These are phyloP conservation scores for Rhizopus arrhizus DNA, from an alignment of 371 early-diverging fungal genomes.

Conservation along the genomic window DNA sequence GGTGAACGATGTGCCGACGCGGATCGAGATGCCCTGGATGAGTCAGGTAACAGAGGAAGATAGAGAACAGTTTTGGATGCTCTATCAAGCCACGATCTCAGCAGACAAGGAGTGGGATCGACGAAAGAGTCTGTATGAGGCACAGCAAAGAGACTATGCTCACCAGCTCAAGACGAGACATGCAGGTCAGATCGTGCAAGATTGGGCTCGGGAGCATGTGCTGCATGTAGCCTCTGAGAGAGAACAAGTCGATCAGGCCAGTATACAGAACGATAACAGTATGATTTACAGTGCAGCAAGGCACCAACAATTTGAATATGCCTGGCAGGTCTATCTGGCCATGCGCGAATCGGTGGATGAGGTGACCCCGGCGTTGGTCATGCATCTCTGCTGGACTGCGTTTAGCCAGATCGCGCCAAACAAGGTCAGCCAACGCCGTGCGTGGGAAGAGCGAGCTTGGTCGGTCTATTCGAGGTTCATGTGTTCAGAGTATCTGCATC, in stretches of 20 bases:
- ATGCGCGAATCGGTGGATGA: constrained; percentile 39
- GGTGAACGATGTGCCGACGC: constrained; percentile 32
- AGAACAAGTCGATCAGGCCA: constrained; percentile 17
- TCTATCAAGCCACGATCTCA: constrained; percentile 35
- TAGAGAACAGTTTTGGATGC: constrained; percentile 36
- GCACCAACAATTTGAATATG: constrained; percentile 41
- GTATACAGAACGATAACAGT: constrained; percentile 39
- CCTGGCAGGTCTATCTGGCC: constrained; percentile 37
- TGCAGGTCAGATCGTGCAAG: constrained; percentile 8
- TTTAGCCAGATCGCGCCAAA: constrained; percentile 15
- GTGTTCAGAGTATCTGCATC: constrained; percentile 41
- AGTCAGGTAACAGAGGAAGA: constrained; percentile 36
- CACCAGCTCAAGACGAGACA: not conserved
- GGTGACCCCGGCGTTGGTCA: constrained; percentile 36
- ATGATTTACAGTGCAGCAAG: constrained; percentile 36
- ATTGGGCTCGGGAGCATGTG: constrained; percentile 29
- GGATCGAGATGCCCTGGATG: constrained; percentile 42
- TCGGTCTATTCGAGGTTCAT: constrained; percentile 41
- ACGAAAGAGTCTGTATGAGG: constrained; percentile 29
- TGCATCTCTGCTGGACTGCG: constrained; percentile 46
- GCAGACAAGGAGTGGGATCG: constrained; percentile 31
- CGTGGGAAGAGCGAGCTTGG: constrained; percentile 47
- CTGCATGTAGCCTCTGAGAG: constrained; percentile 19
- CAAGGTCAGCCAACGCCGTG: constrained; percentile 28
- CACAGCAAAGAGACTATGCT: constrained; percentile 11